Evolutionary conservation across 2,329 filamentous ascomycete genomes (phyloP), one percentile per base, ranked within the genome.

Genomic region (Trichophyton schoenleinii): DNA sequence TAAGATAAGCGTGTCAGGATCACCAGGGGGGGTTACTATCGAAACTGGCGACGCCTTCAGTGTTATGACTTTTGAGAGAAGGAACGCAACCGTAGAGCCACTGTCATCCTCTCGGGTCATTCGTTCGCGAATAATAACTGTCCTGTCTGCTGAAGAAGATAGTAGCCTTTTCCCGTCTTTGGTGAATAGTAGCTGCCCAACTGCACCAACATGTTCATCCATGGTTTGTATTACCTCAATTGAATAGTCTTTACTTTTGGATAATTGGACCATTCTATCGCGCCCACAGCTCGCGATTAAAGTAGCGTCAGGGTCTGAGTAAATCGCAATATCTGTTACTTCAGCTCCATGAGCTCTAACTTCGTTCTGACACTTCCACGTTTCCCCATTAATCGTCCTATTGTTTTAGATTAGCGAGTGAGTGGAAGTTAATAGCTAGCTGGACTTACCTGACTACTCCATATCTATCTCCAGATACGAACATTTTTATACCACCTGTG

Each of bases 211-310:
- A 73, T 97, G 95, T 67, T 99, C 92, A 61, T 89, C 85, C 70
- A 97, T 82, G 0, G 94, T 99, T 72, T 99, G 94, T 59, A 96
- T 83, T 62, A 96, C 82, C 62, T 88, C 83, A 72, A 95, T 87
- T 2, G 74, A 75, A 1, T 83, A 81, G 11, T 74, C 77, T 1
- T 76, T 75, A 25, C 79, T 79, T 63, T 83, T 80, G 70, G 96
- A 97, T n/a, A 99, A 77, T 71, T 99, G 94, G 0, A 92, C 83
- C n/a, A 88, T 96, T 58, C 94, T 86, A 73, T 99, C 94, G 66
- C 94, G 83, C 41, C 90, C 89, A 70, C 87, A 91, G 9, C 87
- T 91, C 18, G 89, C 92, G 67, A 97, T 79, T 53, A 96, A 77
- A 41, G 84, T 81, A 55, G 77, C 79, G 0, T 81, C 78, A 0